Percentiles rank a stretch among this genome's conserved stretches.
Conservation (phyloP, 1,284 basidiomycete species). For the Pisolithus thermaeus region DNA sequence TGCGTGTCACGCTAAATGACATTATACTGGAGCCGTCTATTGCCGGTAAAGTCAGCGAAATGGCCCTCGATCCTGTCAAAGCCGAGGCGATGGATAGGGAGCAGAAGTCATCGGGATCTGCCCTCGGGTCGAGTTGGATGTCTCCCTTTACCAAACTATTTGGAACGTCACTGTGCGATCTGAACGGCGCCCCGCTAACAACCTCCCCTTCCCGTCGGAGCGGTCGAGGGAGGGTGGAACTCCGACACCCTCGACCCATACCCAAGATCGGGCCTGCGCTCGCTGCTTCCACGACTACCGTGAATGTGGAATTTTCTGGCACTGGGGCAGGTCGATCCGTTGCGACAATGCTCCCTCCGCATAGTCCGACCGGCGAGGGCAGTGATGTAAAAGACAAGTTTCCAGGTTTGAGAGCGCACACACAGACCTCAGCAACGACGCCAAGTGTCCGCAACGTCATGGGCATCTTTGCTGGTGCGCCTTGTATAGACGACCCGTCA, state of each 20-base stretch:
- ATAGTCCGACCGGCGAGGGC: conserved; percentile 21
- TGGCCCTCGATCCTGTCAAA: conserved; percentile 60
- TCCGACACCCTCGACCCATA: conserved; percentile 36
- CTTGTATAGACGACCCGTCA: conserved; percentile 33
- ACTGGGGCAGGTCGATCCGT: conserved; percentile 68
- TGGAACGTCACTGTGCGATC: conserved; percentile 26
- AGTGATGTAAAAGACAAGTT: conserved; percentile 14
- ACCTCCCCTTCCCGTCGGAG: conserved; percentile 19
- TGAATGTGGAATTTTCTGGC: conserved; percentile 90
- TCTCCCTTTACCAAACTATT: conserved; percentile 78
- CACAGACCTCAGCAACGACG: conserved; percentile 19
- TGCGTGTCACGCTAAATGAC: conserved; percentile 84
- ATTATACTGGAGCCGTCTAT: conserved; percentile 83
- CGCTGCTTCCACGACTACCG: conserved; percentile 80
- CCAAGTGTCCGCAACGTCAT: conserved; percentile 41
- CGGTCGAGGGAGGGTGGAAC: conserved; percentile 17
- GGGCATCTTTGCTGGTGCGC: conserved; percentile 84
- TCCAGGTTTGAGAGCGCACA: conserved; percentile 15
- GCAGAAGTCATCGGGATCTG: conserved; percentile 19
- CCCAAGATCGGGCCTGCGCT: conserved; percentile 79
- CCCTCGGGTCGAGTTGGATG: conserved; percentile 59
- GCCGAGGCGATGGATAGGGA: conserved; percentile 38
- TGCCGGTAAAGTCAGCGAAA: conserved; percentile 68
- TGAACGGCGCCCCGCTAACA: conserved; percentile 3
- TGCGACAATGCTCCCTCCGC: conserved; percentile 47